Evolutionary conservation across 1,139 yeast genomes (phyloP).

Genomic region (Blastobotrys persicus): DNA sequence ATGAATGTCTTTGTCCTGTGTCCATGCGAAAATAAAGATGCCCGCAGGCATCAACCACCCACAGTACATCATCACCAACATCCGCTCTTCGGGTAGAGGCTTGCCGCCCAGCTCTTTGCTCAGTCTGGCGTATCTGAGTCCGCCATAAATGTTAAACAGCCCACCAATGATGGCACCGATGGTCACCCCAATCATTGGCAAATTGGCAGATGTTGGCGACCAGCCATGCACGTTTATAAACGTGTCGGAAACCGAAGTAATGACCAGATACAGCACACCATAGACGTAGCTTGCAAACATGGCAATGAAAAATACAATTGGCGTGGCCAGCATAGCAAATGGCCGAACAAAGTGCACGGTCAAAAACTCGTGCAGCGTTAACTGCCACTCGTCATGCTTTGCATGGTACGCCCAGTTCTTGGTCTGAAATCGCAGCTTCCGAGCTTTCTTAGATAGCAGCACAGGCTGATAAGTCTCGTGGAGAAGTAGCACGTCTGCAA

Average conservation of each 20-base stretch:
- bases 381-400: conserved; percentile 45
- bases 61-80: conserved; percentile 49
- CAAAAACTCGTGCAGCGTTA: conserved; percentile 41
- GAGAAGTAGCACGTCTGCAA: conserved; percentile 44
- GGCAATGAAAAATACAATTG: conserved; percentile 45
- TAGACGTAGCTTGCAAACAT: conserved; percentile 47
- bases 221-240: conserved; percentile 39
- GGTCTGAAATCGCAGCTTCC: conserved; percentile 53
- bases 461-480: conserved; percentile 80
- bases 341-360: conserved; percentile 44
- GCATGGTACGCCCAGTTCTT: conserved; percentile 51
- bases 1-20: conserved; percentile 51
- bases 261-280: conserved; percentile 45
- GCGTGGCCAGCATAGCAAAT: conserved; percentile 45
- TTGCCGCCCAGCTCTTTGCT: conserved; percentile 40
- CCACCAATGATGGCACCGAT: conserved; percentile 59
- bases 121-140: conserved; percentile 37
- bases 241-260: conserved; percentile 41
- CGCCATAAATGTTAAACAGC: conserved; percentile 39
- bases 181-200: conserved; percentile 57
- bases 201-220: conserved; percentile 46
- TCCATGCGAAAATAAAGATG: conserved; percentile 77
- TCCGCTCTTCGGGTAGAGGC: conserved; percentile 58
- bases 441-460: conserved; percentile 56
- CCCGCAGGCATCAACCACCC: conserved; percentile 60